These are phyloP conservation scores for Aspergillus brasiliensis DNA, from an alignment of 2,329 filamentous ascomycete genomes.

Conservation along the genomic window DNA sequence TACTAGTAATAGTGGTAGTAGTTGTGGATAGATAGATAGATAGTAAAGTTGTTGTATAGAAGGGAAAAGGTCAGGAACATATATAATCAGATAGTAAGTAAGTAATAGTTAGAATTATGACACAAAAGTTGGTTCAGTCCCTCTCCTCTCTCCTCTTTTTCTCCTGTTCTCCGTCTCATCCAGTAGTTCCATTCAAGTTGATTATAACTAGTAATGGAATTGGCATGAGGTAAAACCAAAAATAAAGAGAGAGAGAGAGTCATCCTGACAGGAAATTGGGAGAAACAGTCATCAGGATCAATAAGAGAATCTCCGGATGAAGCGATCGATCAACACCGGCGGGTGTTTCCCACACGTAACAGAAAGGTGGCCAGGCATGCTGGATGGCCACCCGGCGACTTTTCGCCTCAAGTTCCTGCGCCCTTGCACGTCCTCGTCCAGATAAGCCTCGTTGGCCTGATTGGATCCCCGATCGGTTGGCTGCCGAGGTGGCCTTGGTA, in stretches of 20 bases:
- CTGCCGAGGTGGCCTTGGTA: constrained; percentile 25
- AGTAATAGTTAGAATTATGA: no score
- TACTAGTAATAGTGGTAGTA: no score
- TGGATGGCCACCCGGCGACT: constrained; percentile 9
- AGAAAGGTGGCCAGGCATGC: constrained; percentile 18
- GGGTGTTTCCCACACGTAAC: constrained; percentile 33
- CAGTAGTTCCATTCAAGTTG: not conserved
- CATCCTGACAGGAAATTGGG: not conserved
- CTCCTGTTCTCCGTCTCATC: no score
- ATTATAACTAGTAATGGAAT: not conserved
- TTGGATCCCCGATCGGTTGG: constrained; percentile 28
- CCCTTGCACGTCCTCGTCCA: not conserved
- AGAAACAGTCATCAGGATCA: constrained; percentile 21
- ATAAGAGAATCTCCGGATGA: constrained; percentile 19
- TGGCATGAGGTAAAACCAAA: no score
- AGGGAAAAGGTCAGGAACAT: no score
- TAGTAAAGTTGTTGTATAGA: no score
- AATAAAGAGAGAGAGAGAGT: not conserved
- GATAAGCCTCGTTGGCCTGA: constrained; percentile 35
- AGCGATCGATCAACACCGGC: constrained; percentile 18
- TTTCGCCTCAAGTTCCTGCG: constrained; percentile 9
- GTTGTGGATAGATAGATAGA: no score
- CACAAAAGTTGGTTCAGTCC: not conserved
- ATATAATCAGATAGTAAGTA: no score
- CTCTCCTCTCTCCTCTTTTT: no score